Evolutionary conservation across 345 rosid species (phyloP).

Genomic region (Gossypium rotundifolium): DNA sequence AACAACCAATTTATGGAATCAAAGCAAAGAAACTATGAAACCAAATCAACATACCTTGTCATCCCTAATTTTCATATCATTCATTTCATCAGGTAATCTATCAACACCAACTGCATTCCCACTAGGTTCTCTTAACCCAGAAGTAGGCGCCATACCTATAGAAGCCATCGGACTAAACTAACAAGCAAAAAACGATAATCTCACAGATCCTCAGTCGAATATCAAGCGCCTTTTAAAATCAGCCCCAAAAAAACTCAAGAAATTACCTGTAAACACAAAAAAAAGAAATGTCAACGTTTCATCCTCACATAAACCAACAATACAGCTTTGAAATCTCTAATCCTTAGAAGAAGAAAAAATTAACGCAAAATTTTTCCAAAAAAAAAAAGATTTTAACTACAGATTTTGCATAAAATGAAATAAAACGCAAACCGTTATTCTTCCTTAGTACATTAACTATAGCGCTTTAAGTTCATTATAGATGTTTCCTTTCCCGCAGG

Average conservation of each 20-base stretch:
- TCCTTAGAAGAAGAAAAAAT: neutral
- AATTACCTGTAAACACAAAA: conserved; percentile 16
- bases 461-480: neutral
- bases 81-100: conserved; percentile 60
- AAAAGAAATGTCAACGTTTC: neutral
- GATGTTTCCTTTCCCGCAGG: neutral
- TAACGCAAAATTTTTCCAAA: neutral
- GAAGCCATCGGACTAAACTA: conserved; percentile 44
- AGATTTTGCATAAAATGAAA: neutral
- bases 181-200: neutral
- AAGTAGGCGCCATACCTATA: conserved; percentile 44
- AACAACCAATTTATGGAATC: neutral
- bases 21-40: neutral
- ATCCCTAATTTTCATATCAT: neutral
- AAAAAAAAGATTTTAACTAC: neutral
- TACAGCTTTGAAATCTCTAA: neutral
- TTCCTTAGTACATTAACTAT: neutral
- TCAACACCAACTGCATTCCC: conserved; percentile 55
- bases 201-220: neutral
- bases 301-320: neutral
- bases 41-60: conserved; percentile 35
- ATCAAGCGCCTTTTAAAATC: conserved; percentile 10
- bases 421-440: neutral
- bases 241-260: neutral
- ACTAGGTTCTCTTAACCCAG: conserved; percentile 49